A percentile compares a stretch with the other conserved stretches of the same genome.
Conservation (phyloP, 257 asterid genomes). For the Lycium barbarum region DNA sequence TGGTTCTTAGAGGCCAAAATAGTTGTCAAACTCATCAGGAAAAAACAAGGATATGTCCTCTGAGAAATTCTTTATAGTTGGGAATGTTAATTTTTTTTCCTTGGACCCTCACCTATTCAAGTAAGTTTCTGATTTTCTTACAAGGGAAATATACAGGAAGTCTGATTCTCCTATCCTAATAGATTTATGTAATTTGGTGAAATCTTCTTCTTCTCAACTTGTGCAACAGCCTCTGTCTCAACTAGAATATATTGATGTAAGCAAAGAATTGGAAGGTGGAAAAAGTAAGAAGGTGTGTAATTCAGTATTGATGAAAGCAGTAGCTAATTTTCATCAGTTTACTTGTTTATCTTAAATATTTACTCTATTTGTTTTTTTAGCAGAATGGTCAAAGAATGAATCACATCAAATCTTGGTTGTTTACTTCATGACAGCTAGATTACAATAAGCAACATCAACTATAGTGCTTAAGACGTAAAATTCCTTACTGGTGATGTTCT, state of each 20-base stretch:
- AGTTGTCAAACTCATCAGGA: neutral
- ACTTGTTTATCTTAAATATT: too few relatives aligned
- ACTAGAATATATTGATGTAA: neutral
- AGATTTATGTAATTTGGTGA: neutral
- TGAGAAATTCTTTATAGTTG: neutral
- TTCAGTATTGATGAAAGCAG: neutral
- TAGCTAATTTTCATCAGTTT: neutral
- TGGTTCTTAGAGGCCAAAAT: too few relatives aligned
- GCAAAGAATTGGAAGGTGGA: neutral
- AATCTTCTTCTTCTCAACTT: neutral
- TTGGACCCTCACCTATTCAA: neutral
- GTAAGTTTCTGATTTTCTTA: neutral
- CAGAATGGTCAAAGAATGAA: too few relatives aligned
- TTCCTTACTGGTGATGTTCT: too few relatives aligned
- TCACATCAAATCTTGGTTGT: too few relatives aligned
- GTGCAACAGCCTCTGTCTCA: neutral
- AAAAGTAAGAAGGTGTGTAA: neutral
- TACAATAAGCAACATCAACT: too few relatives aligned
- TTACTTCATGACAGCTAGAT: too few relatives aligned
- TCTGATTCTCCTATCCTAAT: neutral
- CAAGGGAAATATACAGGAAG: neutral
- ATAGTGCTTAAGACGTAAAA: too few relatives aligned
- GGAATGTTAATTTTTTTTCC: neutral
- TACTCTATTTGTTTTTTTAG: neutral
- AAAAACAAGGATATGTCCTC: too few relatives aligned